These are phyloP conservation scores for Rhytidiadelphus loreus DNA, from an alignment of 225 moss, liverwort and hornwort species.

Conservation along the genomic window DNA sequence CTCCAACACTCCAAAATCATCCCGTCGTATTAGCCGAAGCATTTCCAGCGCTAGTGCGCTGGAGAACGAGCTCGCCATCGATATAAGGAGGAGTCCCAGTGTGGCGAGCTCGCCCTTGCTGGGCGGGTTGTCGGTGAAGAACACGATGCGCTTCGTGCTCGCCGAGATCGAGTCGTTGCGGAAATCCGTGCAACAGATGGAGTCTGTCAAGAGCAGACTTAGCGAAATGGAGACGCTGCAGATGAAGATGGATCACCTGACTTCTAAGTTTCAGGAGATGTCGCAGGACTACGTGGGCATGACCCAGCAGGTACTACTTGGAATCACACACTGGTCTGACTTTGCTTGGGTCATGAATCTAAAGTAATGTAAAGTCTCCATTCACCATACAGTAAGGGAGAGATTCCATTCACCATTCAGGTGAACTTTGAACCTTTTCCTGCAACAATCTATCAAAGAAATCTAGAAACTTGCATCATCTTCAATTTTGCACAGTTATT, in stretches of 20 bases:
- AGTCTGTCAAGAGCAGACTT: conserved; percentile 18
- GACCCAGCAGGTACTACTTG: conserved; percentile 21
- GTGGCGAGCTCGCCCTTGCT: conserved; percentile 30
- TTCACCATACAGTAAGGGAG: neutral
- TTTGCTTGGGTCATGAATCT: neutral
- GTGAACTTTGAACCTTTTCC: neutral
- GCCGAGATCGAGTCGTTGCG: conserved; percentile 29
- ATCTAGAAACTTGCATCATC: neutral
- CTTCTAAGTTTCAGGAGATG: conserved; percentile 20
- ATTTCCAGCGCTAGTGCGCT: conserved; percentile 15
- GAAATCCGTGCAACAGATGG: conserved; percentile 26
- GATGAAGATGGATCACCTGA: conserved; percentile 11
- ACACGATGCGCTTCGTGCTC: conserved; percentile 21
- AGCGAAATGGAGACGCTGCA: conserved; percentile 9
- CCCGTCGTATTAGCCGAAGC: neutral
- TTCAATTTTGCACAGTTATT: neutral
- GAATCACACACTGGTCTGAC: neutral
- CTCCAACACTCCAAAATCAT: neutral
- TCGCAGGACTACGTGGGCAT: conserved; percentile 34
- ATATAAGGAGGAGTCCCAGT: conserved; percentile 1
- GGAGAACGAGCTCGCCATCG: neutral
- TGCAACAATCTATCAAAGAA: neutral
- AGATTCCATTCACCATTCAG: neutral
- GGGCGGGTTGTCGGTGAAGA: conserved; percentile 37
- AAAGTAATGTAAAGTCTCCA: neutral